Percentiles rank a stretch among this genome's conserved stretches.
phyloP scores from a whole-genome alignment of 345 rosid species.

The Rhodamnia rubescens region DNA sequence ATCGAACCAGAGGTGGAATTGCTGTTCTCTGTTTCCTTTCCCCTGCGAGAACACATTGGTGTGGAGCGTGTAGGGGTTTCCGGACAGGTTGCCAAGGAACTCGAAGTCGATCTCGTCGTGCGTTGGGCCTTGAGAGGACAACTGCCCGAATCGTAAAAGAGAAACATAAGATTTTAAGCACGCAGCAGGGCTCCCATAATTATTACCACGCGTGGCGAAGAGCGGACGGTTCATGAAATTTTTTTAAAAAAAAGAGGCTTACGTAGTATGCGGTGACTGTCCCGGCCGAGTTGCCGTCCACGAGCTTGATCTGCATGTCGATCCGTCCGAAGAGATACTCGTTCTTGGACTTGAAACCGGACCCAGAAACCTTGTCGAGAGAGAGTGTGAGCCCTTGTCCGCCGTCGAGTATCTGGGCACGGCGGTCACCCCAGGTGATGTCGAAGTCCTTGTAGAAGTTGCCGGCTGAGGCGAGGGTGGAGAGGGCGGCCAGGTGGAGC shows the following conservation, averaged over 20 bases:
- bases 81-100: conserved; percentile 7
- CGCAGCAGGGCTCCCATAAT: no score
- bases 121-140: conserved; percentile 3
- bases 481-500: neutral
- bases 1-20: conserved; percentile 7
- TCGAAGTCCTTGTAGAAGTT: neutral
- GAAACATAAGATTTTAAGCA: neutral
- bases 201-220: neutral
- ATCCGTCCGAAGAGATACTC: conserved; percentile 38
- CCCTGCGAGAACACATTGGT: conserved; percentile 7
- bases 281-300: conserved; percentile 52
- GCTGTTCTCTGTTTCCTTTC: conserved; percentile 10
- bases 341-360: conserved; percentile 49
- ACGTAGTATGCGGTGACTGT: conserved; percentile 54
- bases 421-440: conserved; percentile 22
- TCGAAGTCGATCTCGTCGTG: conserved; percentile 10
- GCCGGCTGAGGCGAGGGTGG: neutral
- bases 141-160: neutral
- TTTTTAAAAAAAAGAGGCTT: neutral
- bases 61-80: conserved; percentile 7
- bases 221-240: neutral
- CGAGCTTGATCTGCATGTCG: conserved; percentile 47
- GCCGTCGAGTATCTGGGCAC: conserved; percentile 29
- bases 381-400: conserved; percentile 19
- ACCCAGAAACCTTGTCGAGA: conserved; percentile 39